Evolutionary conservation across 257 asterid species (phyloP), one percentile per base, ranked within the genome.

Genomic region (Cynanchum wilfordii): DNA sequence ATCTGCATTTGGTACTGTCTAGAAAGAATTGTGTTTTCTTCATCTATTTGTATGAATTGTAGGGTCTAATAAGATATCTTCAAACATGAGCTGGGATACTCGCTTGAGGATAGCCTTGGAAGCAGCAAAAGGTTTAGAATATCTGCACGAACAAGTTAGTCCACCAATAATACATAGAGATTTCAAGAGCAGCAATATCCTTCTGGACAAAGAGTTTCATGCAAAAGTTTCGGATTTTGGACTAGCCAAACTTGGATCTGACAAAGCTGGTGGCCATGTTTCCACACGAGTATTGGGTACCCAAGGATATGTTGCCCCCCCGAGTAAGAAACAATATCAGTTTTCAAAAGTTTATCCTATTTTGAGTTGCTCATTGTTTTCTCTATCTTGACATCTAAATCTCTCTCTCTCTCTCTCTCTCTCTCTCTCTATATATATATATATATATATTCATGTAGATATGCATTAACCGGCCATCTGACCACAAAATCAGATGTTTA

Each of bases 291-390:
- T 93, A 38, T 80, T 93, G 86, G 98, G 98, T 54, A 91, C 98
- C 36, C 98, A 93, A 72, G 98, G 98, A 76, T 93, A 93, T 70
- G 96, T 93, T 68, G 98, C 98, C 72, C 98, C 72, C 98, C 98
- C 0, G 98, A 93, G 97, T 91, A 87, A 77, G 87, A 45, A 54
- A 54, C 36, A 13, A 22, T 58, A 54, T 45, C 40, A 19, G 9
- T 9, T 0, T 51, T 5, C 47, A 30, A 0, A 0, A 42, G 54
- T 30, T 10, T 50, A 12, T 63, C 42, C 60, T 30, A 22, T 66
- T 67, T 77, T 66, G 29, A 20, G 55, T 51, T 51, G 22, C 9
- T 51, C n/a, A 8, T 4, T 8, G 3, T n/a, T 65, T 3, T 42
- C 25, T 63, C 19, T 15, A 20, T 19, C 51, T 44, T 65, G 62